Conservation (phyloP, 192 early-diverging fungal species). For the Linnemannia zychae region DNA sequence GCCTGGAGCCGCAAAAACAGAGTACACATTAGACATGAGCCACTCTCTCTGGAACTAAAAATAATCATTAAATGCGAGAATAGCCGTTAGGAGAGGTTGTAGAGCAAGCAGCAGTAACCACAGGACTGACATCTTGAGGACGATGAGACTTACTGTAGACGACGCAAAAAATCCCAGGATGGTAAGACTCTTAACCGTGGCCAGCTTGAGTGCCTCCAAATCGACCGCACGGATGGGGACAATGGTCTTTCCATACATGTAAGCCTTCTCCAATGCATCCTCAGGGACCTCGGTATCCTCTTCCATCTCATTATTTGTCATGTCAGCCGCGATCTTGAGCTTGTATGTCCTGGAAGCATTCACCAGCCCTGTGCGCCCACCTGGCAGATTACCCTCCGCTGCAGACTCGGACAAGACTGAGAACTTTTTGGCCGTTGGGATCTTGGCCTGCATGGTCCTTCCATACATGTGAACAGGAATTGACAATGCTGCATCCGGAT, state of each 20-base stretch:
- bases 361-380: slow-evolving; percentile 53
- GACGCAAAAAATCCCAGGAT: slow-evolving; percentile 73
- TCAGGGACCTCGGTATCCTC: slow-evolving; percentile 54
- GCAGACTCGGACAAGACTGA: slow-evolving; percentile 64
- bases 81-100: not conserved
- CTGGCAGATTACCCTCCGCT: slow-evolving; percentile 34
- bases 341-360: slow-evolving; percentile 47
- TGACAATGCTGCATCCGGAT: slow-evolving; percentile 56
- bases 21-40: slow-evolving; percentile 66
- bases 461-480: slow-evolving; percentile 71
- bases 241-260: slow-evolving; percentile 76
- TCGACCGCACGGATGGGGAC: slow-evolving; percentile 74
- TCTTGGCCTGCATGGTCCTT: slow-evolving; percentile 66
- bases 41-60: slow-evolving; percentile 69
- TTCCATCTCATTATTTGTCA: slow-evolving; percentile 26
- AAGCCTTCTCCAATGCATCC: slow-evolving; percentile 73
- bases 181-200: slow-evolving; percentile 67
- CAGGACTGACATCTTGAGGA: not conserved
- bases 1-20: slow-evolving; percentile 63
- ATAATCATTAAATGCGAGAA: not conserved
- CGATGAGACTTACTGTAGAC: slow-evolving; percentile 50
- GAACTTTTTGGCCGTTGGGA: slow-evolving; percentile 76
- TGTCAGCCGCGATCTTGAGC: slow-evolving; percentile 46
- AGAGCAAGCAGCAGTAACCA: not conserved
- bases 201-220: slow-evolving; percentile 69